A percentile compares a stretch with the other conserved stretches of the same genome.
phyloP scores from a whole-genome alignment of 129 eudicot species.

The Artemisia tridentata region DNA sequence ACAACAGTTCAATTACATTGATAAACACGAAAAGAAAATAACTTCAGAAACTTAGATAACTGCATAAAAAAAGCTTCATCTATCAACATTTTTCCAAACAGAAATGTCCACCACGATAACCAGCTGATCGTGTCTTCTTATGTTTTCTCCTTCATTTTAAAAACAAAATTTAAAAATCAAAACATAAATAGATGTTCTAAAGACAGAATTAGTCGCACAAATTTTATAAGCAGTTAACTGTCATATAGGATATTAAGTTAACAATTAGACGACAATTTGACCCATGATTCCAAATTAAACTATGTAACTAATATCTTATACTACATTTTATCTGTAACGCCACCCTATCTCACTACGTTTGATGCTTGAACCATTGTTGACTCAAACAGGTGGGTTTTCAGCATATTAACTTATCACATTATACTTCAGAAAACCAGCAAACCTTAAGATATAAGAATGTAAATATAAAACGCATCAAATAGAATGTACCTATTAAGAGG shows the following conservation, averaged over 20 bases:
- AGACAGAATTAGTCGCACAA: no score
- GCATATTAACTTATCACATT: neutral
- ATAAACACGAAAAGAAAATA: neutral
- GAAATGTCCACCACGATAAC: neutral
- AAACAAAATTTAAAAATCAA: neutral
- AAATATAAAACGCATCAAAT: neutral
- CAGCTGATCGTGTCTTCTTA: conserved; percentile 1
- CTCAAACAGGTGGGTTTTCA: neutral
- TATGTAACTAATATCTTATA: neutral
- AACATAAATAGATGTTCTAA: neutral
- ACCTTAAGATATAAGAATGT: neutral
- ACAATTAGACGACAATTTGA: neutral
- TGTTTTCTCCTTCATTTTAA: conserved; percentile 11
- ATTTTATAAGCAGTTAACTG: neutral
- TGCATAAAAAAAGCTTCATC: neutral
- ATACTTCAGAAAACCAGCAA: neutral
- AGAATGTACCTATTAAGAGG: conserved; percentile 29
- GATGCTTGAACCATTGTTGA: neutral
- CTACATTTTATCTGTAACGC: no score
- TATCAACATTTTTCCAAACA: neutral
- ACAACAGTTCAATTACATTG: neutral
- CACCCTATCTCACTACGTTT: no score
- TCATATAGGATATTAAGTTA: neutral
- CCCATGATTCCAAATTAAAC: neutral
- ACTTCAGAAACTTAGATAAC: neutral